Evolutionary conservation across 352 stramenopile species (phyloP), one percentile per base, ranked within the genome.

Genomic region (Phytopythium litorale): DNA sequence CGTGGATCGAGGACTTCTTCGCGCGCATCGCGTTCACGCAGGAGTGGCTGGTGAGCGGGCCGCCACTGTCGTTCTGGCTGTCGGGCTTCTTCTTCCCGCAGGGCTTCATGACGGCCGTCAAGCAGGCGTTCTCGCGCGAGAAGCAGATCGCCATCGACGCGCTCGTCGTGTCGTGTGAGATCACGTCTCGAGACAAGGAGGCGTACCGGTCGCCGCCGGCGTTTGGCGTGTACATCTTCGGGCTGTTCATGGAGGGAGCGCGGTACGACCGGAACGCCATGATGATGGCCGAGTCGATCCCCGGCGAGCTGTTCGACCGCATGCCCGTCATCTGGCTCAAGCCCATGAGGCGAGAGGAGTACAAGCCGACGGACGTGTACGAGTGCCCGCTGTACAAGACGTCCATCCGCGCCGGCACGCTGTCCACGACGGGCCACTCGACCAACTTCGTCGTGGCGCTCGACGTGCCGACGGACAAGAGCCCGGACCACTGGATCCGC

Each of bases 81-180:
- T 89, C 87, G 13, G 92, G 91, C 0, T 97, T 98, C 70, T 98
- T 98, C 76, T 98, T 98, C 69, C 94, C 94, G 4, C 94, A 98
- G 63, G 93, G 91, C 28, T 98, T 98, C 68, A 96, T 98, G 82
- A 98, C 94, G 0, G 94, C 84, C 13, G 91, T 98, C 7, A 96
- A 98, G 74, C 94, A 98, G 71, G 92, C 88, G 13, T 97, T 91
- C 66, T 94, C 91, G 3, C 80, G 94, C 18, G 81, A 97, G 38
- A 91, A 91, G 52, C 75, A 89, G 54, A 97, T 97, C 38, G 89
- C 94, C 11, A 97, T 98, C 65, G 94, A 98, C 63, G 92, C 89
- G 50, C 77, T 98, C 9, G 73, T 84, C 33, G 84, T 98, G 0
- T 88, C 79, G 6, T 96, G 81, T 40, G 80, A 94, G 60, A 83